A percentile compares a stretch with the other conserved stretches of the same genome.
Conservation (phyloP, 2,329 filamentous ascomycete species). For the Colletotrichum orbiculare region DNA sequence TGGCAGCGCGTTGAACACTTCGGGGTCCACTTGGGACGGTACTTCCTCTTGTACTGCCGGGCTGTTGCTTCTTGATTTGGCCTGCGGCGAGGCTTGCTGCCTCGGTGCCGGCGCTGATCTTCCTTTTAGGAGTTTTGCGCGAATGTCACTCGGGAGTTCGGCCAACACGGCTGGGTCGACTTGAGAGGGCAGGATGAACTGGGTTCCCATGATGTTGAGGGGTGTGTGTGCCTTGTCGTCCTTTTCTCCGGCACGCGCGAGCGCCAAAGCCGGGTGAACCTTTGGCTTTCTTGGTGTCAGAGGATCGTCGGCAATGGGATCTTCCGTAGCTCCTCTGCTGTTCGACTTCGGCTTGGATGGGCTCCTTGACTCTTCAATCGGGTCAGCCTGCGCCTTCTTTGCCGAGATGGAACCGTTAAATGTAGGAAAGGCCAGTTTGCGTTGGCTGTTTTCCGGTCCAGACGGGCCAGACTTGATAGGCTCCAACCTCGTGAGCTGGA, state of each 20-base stretch:
- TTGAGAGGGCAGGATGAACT: slow-evolving; percentile 90
- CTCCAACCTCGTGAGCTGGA: slow-evolving; percentile 94
- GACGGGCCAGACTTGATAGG: slow-evolving; percentile 71
- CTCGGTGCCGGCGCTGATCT: slow-evolving; percentile 37
- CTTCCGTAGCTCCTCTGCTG: slow-evolving; percentile 47
- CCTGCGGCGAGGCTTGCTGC: slow-evolving; percentile 44
- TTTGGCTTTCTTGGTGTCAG: slow-evolving; percentile 64
- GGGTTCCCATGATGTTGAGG: slow-evolving; percentile 85
- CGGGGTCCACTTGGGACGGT: slow-evolving; percentile 85
- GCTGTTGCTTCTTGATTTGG: slow-evolving; percentile 54
- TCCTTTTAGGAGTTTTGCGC: slow-evolving; percentile 68
- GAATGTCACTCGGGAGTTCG: slow-evolving; percentile 86
- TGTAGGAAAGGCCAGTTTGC: slow-evolving; percentile 77
- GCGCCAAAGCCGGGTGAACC: slow-evolving; percentile 63
- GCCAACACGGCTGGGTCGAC: slow-evolving; percentile 84
- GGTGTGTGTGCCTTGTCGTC: slow-evolving; percentile 71
- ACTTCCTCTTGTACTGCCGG: slow-evolving; percentile 54
- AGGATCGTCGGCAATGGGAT: slow-evolving; percentile 67
- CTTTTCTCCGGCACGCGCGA: slow-evolving; percentile 60
- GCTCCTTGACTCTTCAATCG: slow-evolving; percentile 61
- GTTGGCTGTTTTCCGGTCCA: slow-evolving; percentile 80
- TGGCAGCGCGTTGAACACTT: slow-evolving; percentile 85
- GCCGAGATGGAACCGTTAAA: slow-evolving; percentile 53
- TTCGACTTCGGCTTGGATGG: slow-evolving; percentile 47
- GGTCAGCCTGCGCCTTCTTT: slow-evolving; percentile 56